Evolutionary conservation across 768 basidiomycete species (phyloP).

Genomic region (Ephemerocybe angulata): DNA sequence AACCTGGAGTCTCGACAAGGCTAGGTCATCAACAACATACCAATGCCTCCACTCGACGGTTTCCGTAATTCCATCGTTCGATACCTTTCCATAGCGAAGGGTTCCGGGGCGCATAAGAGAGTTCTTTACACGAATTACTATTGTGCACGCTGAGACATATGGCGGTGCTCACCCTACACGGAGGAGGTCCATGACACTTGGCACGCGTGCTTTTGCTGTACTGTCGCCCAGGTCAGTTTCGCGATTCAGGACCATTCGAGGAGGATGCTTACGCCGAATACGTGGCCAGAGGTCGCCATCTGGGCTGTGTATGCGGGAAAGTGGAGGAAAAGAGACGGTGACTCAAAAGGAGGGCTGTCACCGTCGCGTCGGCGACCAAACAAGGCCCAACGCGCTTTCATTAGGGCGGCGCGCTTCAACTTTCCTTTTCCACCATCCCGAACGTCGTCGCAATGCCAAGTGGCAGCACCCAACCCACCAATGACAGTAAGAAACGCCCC

Average conservation of each 20-base stretch:
- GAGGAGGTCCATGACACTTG: conserved; percentile 61
- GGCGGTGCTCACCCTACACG: conserved; percentile 44
- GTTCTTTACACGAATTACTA: conserved; percentile 25
- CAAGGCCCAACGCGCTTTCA: conserved; percentile 32
- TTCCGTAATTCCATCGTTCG: conserved; percentile 48
- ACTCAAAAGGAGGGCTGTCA: neutral
- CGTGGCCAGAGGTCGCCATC: conserved; percentile 9
- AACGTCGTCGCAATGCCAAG: neutral
- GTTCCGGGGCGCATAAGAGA: conserved; percentile 49
- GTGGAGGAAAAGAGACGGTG: neutral
- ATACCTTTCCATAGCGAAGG: conserved; percentile 61
- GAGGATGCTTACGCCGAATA: conserved; percentile 6
- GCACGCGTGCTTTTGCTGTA: conserved; percentile 70
- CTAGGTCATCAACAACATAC: conserved; percentile 32
- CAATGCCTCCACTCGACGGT: conserved; percentile 76
- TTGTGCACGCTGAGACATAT: neutral
- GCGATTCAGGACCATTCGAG: neutral
- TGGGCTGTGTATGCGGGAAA: neutral
- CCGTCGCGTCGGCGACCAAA: conserved; percentile 23
- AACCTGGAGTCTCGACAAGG: neutral
- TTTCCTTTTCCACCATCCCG: neutral
- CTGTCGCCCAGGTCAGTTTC: conserved; percentile 29
- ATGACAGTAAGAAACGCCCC: neutral
- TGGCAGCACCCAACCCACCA: neutral
- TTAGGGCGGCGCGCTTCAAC: conserved; percentile 6